phyloP scores from a whole-genome alignment of 1,139 yeast species.

The Protomyces lactucae-debilis region DNA sequence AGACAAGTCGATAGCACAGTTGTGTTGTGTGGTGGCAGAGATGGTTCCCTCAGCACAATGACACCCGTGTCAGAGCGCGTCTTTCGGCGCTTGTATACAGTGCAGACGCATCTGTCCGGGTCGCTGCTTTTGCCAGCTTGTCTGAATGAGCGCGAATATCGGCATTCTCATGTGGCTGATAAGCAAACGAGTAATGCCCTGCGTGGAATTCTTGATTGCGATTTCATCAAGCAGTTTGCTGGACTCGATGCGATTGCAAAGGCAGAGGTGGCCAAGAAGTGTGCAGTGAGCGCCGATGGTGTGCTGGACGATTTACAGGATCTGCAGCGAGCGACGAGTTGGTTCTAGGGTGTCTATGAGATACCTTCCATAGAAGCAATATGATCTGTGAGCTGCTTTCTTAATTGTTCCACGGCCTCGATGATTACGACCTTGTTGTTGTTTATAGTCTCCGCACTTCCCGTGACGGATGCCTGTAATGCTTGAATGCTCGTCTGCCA shows the following conservation, averaged over 20 bases:
- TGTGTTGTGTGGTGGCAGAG: slow-evolving; percentile 50
- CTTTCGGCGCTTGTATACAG: slow-evolving; percentile 73
- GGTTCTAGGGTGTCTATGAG: slow-evolving; percentile 23
- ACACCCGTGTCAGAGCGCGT: slow-evolving; percentile 68
- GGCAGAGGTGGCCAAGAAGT: slow-evolving; percentile 31
- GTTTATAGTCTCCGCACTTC: not conserved
- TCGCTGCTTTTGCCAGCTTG: slow-evolving; percentile 71
- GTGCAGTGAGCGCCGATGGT: slow-evolving; percentile 31
- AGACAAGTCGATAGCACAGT: slow-evolving; percentile 47
- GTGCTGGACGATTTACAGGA: slow-evolving; percentile 32
- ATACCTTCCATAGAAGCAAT: not conserved
- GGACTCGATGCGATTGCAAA: slow-evolving; percentile 27
- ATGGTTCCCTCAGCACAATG: slow-evolving; percentile 74
- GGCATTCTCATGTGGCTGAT: slow-evolving; percentile 31
- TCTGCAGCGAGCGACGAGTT: slow-evolving; percentile 30
- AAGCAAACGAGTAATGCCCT: slow-evolving; percentile 23
- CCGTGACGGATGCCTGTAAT: not conserved
- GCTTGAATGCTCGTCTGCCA: not conserved
- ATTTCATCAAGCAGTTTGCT: slow-evolving; percentile 27
- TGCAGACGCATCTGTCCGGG: slow-evolving; percentile 83
- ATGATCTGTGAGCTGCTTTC: not conserved
- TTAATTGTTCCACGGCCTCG: not conserved
- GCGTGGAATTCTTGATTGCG: slow-evolving; percentile 34
- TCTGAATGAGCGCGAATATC: slow-evolving; percentile 57
- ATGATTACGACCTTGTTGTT: not conserved